Base-by-base conservation (phyloP, 495 filamentous ascomycete genomes). In the Aspergillus steynii region DNA sequence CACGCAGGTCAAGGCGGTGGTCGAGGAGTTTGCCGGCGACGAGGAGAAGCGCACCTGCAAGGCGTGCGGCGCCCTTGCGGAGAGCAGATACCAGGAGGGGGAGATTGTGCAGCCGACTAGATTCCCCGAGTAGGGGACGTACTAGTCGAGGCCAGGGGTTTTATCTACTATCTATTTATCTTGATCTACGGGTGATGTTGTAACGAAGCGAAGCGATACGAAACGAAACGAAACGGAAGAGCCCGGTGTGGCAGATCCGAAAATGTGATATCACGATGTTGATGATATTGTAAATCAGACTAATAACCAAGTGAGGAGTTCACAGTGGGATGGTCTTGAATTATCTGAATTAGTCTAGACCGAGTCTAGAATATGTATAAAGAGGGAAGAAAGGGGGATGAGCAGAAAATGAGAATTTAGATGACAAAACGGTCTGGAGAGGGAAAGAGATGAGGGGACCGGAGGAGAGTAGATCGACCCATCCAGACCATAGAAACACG, bases 1-100 rank as follows among this genome's bases (percentile, higher is more conserved):
- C n/a, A 96, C 91, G 48, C 95, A 99, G 82, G 93, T 99, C 60
- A 99, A 97, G 82, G 87, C 83, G 58, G 96, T 94, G 5, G 94
- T 99, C 32, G 86, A 96, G 70, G 82, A 76, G 50, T 97, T 97
- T 71, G 89, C 85, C 66, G 83, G 75, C 3, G 86, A 86, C 66
- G 84, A 88, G 61, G 84, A 85, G 65, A 85, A 82, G 74, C 84
- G 96, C 74, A 90, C 77, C 61, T 99, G 95, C 77, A 82, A 82
- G 66, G 81, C 79, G 15, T 99, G 95, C 71, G 94, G 93, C 14
- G 80, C 77, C 56, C 62, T 96, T 58, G 93, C 92, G 27, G 78
- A 87, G 62, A 64, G 73, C 20, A 73, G 61, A 60, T 71, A 73
- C 63, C 42, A 59, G 29, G 72, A 81, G 60, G 77, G 77, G 3